Conservation (phyloP, 495 filamentous ascomycete genomes). For the Penicilliopsis zonata region DNA sequence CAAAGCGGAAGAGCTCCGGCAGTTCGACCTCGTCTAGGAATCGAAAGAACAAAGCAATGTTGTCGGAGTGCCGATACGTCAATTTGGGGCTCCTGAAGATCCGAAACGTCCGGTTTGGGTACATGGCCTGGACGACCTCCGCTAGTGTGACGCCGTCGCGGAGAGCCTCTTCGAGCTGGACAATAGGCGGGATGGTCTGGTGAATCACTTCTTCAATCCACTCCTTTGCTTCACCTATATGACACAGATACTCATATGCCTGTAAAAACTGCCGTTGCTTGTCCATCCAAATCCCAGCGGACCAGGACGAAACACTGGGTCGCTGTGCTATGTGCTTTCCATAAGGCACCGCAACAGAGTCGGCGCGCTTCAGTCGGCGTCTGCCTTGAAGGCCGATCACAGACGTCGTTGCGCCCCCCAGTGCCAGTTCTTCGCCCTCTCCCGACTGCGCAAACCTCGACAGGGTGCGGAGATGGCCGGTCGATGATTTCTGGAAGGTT, state of each 20-base stretch:
- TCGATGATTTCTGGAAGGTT: constrained; percentile 70
- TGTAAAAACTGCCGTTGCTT: constrained; percentile 92
- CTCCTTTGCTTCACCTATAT: constrained; percentile 98
- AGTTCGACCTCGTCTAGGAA: constrained; percentile 89
- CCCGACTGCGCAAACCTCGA: constrained; percentile 72
- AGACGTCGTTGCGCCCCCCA: constrained; percentile 62
- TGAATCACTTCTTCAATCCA: constrained; percentile 97
- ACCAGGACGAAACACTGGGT: constrained; percentile 53
- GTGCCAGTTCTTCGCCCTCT: constrained; percentile 64
- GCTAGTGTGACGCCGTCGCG: constrained; percentile 91
- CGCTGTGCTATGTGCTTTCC: constrained; percentile 33
- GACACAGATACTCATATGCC: constrained; percentile 97
- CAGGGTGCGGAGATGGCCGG: constrained; percentile 76
- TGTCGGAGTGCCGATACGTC: constrained; percentile 94
- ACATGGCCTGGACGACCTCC: constrained; percentile 86
- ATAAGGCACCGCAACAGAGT: constrained; percentile 37
- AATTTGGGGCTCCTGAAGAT: constrained; percentile 79
- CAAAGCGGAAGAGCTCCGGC: constrained; percentile 96
- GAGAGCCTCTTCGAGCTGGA: constrained; percentile 90
- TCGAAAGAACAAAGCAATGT: constrained; percentile 87
- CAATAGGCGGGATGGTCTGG: constrained; percentile 80
- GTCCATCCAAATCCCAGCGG: constrained; percentile 95
- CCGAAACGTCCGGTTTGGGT: constrained; percentile 57
- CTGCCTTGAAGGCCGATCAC: constrained; percentile 81
- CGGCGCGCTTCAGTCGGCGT: constrained; percentile 65